Percentiles rank a stretch among this genome's conserved stretches.
Conservation (phyloP, 164 flowering plant species). For the Berberis thunbergii region DNA sequence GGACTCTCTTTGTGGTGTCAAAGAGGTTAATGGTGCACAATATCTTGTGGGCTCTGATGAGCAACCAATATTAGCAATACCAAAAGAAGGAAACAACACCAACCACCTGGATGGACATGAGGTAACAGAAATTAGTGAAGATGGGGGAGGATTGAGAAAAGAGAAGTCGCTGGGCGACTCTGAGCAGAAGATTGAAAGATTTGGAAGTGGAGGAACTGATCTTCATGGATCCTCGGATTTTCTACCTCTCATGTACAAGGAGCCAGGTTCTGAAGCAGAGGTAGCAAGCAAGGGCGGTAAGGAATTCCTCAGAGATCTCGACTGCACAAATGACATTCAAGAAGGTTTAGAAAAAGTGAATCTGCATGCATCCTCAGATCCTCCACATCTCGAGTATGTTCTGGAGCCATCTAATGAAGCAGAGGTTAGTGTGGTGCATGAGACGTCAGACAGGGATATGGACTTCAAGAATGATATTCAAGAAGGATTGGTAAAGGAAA, state of each 20-base stretch:
- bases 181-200: too few species aligned
- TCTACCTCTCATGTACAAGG: not conserved
- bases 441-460: too few species aligned
- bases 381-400: not conserved
- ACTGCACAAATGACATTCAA: not conserved
- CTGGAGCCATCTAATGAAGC: not conserved
- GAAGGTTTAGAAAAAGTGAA: not conserved
- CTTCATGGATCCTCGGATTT: too few species aligned
- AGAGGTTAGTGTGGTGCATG: too few species aligned
- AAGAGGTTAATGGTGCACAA: constrained; percentile 11
- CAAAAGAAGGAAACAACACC: not conserved
- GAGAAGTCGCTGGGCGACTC: too few species aligned
- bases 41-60: constrained; percentile 10
- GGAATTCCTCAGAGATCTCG: not conserved
- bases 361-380: not conserved
- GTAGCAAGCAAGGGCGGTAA: not conserved
- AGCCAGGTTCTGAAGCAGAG: not conserved
- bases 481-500: too few species aligned
- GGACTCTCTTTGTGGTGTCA: not conserved
- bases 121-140: not conserved
- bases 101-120: not conserved
- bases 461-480: too few species aligned
- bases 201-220: too few species aligned
- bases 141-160: not conserved
- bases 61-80: constrained; percentile 1